These are phyloP conservation scores for Wickerhamomyces bisporus DNA, from an alignment of 805 yeast species.

Conservation along the genomic window DNA sequence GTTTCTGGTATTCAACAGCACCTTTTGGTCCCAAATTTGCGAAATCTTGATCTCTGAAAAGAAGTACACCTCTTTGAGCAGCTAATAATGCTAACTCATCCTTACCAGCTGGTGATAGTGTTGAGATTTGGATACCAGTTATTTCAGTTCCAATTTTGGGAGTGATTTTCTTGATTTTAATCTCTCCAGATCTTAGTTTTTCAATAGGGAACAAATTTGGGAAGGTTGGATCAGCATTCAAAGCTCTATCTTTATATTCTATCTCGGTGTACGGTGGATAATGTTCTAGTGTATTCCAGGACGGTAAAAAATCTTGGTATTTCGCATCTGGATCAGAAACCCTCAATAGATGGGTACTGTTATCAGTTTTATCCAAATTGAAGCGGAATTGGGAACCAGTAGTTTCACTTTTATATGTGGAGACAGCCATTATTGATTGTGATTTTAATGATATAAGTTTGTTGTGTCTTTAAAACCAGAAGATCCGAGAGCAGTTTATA, in stretches of 20 bases:
- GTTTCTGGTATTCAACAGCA: constrained; percentile 43
- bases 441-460: too few species aligned
- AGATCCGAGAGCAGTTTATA: too few species aligned
- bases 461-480: too few species aligned
- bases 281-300: constrained; percentile 23
- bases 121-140: constrained; percentile 50
- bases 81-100: constrained; percentile 62
- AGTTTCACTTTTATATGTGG: constrained; percentile 10
- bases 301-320: constrained; percentile 27
- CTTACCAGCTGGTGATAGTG: constrained; percentile 46
- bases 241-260: constrained; percentile 6
- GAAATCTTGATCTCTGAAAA: constrained; percentile 58
- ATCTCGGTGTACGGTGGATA: constrained; percentile 13
- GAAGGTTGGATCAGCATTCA: constrained; percentile 18
- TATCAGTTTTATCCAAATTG: constrained; percentile 2
- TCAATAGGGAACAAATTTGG: constrained; percentile 21
- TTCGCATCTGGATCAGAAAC: constrained; percentile 13
- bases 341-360: constrained; percentile 3
- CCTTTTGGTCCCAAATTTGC: constrained; percentile 41
- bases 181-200: constrained; percentile 4
- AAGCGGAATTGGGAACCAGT: constrained; percentile 11
- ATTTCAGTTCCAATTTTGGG: constrained; percentile 65
- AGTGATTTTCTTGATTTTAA: constrained; percentile 20
- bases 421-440: constrained; percentile 3
- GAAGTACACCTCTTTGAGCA: constrained; percentile 60